Conservation (phyloP, 2,329 filamentous ascomycete genomes). For the Rhinocladiella mackenziei region DNA sequence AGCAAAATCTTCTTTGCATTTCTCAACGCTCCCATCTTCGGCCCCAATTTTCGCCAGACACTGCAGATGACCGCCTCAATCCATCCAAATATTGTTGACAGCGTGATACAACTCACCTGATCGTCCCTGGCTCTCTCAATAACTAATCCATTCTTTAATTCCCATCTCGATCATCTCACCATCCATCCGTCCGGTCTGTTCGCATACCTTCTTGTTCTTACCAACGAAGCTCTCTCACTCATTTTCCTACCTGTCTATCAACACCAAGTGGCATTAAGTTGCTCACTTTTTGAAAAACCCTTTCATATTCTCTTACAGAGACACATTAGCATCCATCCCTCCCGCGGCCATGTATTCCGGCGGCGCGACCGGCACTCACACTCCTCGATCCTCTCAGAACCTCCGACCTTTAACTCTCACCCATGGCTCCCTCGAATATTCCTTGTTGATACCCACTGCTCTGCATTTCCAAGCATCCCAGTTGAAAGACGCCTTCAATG, state of each 20-base stretch:
- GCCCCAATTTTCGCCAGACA: neutral
- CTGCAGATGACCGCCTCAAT: conserved; percentile 2
- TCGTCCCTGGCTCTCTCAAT: conserved; percentile 18
- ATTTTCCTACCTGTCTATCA: conserved; percentile 7
- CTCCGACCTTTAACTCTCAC: conserved; percentile 84
- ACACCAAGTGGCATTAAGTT: conserved; percentile 30
- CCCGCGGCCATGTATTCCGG: conserved; percentile 29
- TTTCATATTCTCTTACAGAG: neutral
- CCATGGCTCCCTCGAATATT: conserved; percentile 93
- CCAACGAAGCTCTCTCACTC: conserved; percentile 10
- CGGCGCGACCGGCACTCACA: conserved; percentile 83
- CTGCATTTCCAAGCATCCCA: conserved; percentile 95
- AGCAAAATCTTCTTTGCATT: conserved; percentile 14
- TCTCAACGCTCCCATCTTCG: conserved; percentile 13
- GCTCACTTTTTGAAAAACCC: conserved; percentile 25
- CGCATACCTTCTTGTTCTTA: neutral
- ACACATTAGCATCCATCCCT: conserved; percentile 1
- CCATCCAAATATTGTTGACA: conserved; percentile 7
- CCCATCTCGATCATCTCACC: neutral
- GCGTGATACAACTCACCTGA: conserved; percentile 2
- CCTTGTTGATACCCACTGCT: conserved; percentile 89
- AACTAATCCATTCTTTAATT: conserved; percentile 11
- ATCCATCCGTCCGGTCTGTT: neutral
- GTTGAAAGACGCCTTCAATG: conserved; percentile 83
- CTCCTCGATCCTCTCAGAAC: conserved; percentile 87